These are phyloP conservation scores for Forsythia viridissima DNA, from an alignment of 257 asterid species.

Conservation along the genomic window DNA sequence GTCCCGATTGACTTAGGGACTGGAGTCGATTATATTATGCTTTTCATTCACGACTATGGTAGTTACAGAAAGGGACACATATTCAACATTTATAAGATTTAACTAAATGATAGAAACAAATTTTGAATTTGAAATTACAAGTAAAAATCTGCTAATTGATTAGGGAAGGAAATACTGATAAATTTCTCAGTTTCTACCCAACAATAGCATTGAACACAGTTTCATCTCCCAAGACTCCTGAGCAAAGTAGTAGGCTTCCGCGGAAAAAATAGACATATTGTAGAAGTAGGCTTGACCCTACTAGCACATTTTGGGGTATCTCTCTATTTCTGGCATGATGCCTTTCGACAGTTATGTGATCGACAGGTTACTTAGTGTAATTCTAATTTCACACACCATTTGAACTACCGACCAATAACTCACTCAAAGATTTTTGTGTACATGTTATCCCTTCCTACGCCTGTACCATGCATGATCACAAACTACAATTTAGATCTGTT, in stretches of 20 bases:
- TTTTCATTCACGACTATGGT: not conserved
- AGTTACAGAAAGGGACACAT: not conserved
- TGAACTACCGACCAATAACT: not conserved
- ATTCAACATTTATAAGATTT: not conserved
- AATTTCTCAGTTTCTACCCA: not conserved
- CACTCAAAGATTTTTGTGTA: not conserved
- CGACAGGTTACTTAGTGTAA: not conserved
- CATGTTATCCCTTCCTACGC: not conserved
- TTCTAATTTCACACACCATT: not conserved
- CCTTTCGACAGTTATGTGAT: not conserved
- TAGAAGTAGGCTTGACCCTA: not conserved
- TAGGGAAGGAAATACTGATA: not conserved
- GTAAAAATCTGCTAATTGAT: not conserved
- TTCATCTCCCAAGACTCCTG: not conserved
- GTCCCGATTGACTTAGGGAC: not conserved
- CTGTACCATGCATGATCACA: not conserved
- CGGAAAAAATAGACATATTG: not conserved
- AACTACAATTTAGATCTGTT: too few species aligned
- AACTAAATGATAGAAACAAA: not conserved
- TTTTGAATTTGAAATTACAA: too few species aligned
- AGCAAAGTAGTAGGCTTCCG: not conserved
- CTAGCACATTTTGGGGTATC: not conserved
- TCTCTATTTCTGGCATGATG: not conserved
- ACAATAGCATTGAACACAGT: not conserved
- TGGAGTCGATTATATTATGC: not conserved